Conservation (phyloP, 75 land plant genomes). For the Selaginella tamariscina region DNA sequence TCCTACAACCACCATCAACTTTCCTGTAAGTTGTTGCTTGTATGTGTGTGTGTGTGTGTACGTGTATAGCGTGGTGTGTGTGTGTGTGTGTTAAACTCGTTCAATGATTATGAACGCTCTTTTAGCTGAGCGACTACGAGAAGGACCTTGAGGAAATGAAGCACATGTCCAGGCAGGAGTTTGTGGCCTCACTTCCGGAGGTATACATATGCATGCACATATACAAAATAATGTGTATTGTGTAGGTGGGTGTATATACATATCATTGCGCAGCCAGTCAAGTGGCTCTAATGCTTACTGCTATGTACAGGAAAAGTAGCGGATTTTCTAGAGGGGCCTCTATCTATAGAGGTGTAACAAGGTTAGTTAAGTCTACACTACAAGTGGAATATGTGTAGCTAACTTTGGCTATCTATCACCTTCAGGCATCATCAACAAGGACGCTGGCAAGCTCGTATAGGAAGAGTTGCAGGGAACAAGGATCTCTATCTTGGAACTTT, state of each 20-base stretch:
- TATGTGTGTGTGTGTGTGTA: too few relatives aligned
- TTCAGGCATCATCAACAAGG: conserved; percentile 79
- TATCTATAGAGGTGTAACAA: conserved; percentile 76
- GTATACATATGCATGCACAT: conserved; percentile 21
- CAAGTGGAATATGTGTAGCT: too few relatives aligned
- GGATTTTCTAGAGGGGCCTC: conserved; percentile 92
- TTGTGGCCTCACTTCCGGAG: conserved; percentile 77
- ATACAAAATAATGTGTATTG: neutral
- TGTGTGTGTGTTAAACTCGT: too few relatives aligned
- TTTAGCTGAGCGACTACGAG: conserved; percentile 50
- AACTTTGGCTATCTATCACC: too few relatives aligned
- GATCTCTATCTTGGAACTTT: conserved; percentile 90
- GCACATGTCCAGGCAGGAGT: conserved; percentile 61
- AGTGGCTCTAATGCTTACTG: too few relatives aligned
- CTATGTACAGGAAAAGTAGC: conserved; percentile 60
- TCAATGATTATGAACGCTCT: too few relatives aligned
- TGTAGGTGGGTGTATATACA: neutral
- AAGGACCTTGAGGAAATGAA: conserved; percentile 82
- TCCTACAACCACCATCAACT: conserved; percentile 69
- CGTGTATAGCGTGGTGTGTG: too few relatives aligned
- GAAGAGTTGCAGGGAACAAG: conserved; percentile 86
- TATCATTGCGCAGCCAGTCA: neutral
- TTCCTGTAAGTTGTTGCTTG: conserved; percentile 54
- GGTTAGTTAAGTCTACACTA: too few relatives aligned
- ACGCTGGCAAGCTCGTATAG: conserved; percentile 82